Percentiles rank a stretch among this genome's conserved stretches.
phyloP scores from a whole-genome alignment of 257 asterid genomes.

The Henckelia pumila region DNA sequence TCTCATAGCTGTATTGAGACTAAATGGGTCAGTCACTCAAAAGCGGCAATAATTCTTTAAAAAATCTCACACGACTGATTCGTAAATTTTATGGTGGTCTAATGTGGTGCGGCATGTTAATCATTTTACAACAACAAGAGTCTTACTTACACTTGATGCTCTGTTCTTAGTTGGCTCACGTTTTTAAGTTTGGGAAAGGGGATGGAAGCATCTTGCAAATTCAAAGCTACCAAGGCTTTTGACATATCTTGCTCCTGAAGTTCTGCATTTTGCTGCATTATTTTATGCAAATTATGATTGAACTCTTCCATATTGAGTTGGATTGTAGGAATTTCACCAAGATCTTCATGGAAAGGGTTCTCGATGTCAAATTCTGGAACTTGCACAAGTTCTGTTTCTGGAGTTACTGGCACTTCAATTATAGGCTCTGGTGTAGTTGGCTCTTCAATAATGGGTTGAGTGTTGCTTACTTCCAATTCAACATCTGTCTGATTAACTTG shows the following conservation, averaged over 20 bases:
- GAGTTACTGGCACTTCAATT: slow-evolving; percentile 69
- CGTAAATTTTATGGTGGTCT: slow-evolving; percentile 13
- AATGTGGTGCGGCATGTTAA: slow-evolving; percentile 16
- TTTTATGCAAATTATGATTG: slow-evolving; percentile 71
- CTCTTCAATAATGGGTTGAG: slow-evolving; percentile 68
- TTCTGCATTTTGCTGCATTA: slow-evolving; percentile 57
- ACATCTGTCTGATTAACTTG: slow-evolving; percentile 33
- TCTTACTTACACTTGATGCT: slow-evolving; percentile 89
- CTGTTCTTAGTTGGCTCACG: slow-evolving; percentile 86
- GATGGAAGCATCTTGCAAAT: slow-evolving; percentile 82
- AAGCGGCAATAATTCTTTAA: slow-evolving; percentile 9
- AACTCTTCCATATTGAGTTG: slow-evolving; percentile 77
- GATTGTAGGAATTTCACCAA: slow-evolving; percentile 82
- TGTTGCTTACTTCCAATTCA: slow-evolving; percentile 34
- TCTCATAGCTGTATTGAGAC: slow-evolving; percentile 73
- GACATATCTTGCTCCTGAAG: slow-evolving; percentile 71
- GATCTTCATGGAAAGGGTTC: slow-evolving; percentile 50
- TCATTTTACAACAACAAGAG: slow-evolving; percentile 12
- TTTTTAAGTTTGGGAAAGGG: slow-evolving; percentile 89
- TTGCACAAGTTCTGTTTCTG: slow-evolving; percentile 55
- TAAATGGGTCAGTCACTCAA: slow-evolving; percentile 21
- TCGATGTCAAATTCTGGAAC: slow-evolving; percentile 60
- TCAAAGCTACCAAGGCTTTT: slow-evolving; percentile 80
- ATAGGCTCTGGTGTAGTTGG: slow-evolving; percentile 56
- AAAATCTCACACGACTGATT: slow-evolving; percentile 10